Conservation (phyloP, 768 basidiomycete genomes). For the Dacryopinax primogenitus region DNA sequence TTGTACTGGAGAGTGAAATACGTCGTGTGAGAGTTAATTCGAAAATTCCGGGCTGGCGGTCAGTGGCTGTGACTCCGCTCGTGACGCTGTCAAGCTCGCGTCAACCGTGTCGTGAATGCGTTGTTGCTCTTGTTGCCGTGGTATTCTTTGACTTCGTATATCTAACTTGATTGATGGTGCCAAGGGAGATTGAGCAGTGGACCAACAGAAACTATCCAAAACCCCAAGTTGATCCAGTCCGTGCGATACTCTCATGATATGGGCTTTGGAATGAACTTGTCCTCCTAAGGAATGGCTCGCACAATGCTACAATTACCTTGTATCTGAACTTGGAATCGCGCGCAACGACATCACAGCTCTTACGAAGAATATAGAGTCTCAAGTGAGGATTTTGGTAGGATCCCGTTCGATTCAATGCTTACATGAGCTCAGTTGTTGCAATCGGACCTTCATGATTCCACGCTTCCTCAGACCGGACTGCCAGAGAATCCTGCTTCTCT, state of each 20-base stretch:
- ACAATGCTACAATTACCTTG: conserved; percentile 37
- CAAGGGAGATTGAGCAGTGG: conserved; percentile 28
- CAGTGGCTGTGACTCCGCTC: background rate
- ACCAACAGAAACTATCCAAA: conserved; percentile 43
- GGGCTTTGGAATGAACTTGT: background rate
- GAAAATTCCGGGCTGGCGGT: background rate
- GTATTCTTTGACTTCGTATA: background rate
- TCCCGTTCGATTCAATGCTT: background rate
- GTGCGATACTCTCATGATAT: conserved; percentile 14
- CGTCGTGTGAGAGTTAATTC: conserved; percentile 1
- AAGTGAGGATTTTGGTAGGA: background rate
- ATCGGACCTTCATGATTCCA: conserved; percentile 62
- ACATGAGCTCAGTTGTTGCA: conserved; percentile 40
- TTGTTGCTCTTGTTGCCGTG: background rate
- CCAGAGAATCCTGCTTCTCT: conserved; percentile 33
- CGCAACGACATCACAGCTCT: conserved; percentile 39
- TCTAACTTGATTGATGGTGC: conserved; percentile 7
- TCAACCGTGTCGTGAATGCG: background rate
- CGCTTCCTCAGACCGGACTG: conserved; percentile 55
- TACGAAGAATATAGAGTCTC: conserved; percentile 42
- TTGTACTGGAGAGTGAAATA: too few relatives aligned
- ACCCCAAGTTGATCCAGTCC: conserved; percentile 51
- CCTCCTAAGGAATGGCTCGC: conserved; percentile 58
- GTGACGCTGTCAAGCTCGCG: background rate
- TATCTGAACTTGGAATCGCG: conserved; percentile 31